Conservation (phyloP, 805 yeast genomes). For the Yarrowia sp. region DNA sequence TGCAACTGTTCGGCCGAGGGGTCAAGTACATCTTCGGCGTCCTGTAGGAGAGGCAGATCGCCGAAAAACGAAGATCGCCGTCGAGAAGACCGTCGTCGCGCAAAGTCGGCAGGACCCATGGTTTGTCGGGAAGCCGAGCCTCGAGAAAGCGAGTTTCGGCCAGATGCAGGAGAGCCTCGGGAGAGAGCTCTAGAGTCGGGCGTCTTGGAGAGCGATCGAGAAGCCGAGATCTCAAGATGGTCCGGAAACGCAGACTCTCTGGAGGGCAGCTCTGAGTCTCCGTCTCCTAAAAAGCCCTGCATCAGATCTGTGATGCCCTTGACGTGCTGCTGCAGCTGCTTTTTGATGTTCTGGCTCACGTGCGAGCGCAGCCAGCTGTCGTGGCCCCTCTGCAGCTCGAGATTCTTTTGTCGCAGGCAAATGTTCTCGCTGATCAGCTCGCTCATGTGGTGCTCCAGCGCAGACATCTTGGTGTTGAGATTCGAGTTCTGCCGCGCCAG, state of each 20-base stretch:
- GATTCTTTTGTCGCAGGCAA: constrained; percentile 34
- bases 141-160: not conserved
- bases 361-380: constrained; percentile 4
- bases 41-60: not conserved
- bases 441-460: constrained; percentile 45
- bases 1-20: constrained; percentile 28
- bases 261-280: not conserved
- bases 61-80: constrained; percentile 19
- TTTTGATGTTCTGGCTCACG: not conserved
- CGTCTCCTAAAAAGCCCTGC: not conserved
- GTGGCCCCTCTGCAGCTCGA: constrained; percentile 26
- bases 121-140: constrained; percentile 2
- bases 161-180: not conserved
- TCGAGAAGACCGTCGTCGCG: not conserved
- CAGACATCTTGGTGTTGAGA: constrained; percentile 44
- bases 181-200: not conserved
- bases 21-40: constrained; percentile 5
- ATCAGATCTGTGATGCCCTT: not conserved
- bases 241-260: not conserved
- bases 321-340: not conserved
- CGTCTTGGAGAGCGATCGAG: constrained; percentile 7
- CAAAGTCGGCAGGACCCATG: not conserved
- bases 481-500: constrained; percentile 50
- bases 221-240: not conserved
- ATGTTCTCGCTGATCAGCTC: constrained; percentile 44